Base-by-base conservation (phyloP, 2,329 filamentous ascomycete genomes). In the Hypoxylon sp. region DNA sequence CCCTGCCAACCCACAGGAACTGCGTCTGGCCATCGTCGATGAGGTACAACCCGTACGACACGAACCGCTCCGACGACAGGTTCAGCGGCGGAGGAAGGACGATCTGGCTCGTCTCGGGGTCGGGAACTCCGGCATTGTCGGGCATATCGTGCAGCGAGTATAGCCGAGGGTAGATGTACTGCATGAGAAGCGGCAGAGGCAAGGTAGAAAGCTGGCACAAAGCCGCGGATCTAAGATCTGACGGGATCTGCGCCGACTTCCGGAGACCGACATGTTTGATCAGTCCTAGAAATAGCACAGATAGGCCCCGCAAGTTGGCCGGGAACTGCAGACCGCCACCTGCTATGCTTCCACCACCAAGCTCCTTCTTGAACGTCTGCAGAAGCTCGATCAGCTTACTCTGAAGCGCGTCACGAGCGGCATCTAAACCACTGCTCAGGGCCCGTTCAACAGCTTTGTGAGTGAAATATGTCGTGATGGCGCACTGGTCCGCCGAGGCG, bases 1-100 rank as follows among this genome's bases (percentile, higher is more conserved):
- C 94, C 29, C 93, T 88, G 11, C 95, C 95, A 17, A 98, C 84
- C 95, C 95, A 99, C 43, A 99, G 78, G 83, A 99, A 99, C 74
- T 99, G 95, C 4, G 92, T 97, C 76, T 97, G 94, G 2, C 93
- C 93, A 70, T 99, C 95, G 69, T 99, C 95, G 68, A 99, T 95
- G 55, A 99, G 84, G 75, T 99, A 99, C 15, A 99, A 80, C 23
- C 95, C 95, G 71, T 96, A 97, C 0, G 92, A 85, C 3, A 92
- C 91, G 46, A 99, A 84, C 42, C 90, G 86, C 74, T 94, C 92
- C 1, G 93, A 97, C 2, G 92, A 92, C 55, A 98, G 83, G 74
- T 97, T 97, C 69, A 91, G 71, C 0, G 91, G 82, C 3, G 91
- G 91, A 20, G 95, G 95, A 51, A 99, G 86, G 46, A 91, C 83